Evolutionary conservation across 106 monocot genomes (phyloP), one percentile per base, ranked within the genome.

Genomic region (Narthecium ossifragum): DNA sequence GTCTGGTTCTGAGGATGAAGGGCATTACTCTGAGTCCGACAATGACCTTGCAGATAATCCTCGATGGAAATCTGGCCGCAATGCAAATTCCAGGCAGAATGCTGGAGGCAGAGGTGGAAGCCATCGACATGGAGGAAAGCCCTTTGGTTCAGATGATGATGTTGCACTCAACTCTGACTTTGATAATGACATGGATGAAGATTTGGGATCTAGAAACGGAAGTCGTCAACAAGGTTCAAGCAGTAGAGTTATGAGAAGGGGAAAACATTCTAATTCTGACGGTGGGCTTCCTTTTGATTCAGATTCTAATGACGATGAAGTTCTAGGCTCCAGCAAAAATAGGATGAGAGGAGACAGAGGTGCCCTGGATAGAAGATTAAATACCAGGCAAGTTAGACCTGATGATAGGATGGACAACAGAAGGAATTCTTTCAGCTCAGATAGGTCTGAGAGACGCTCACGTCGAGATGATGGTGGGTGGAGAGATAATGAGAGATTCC

Each of bases 91-190:
- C 34, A 40, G 59, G 31, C 61, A 46, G n/a, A 74, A 64, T 15
- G n/a, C 61, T 54, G 11, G 62, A 54, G 21, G 51, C 3, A 34
- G 55, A 28, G 62, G 45, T 37, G 48, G 41, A 15, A 56, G 14
- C n/a, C 39, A 51, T 31, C 34, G 18, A 33, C 26, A 15, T 39
- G 68, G 33, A 23, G 38, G 60, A 32, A 28, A 51, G 31, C 38
- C 76, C 63, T 72, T 48, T 49, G 52, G 46, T 34, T 71, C 69
- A 22, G 75, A 68, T 75, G 67, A 59, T 51, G 87, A 73, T 64
- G n/a, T 25, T 24, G 55, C 50, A 21, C 20, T 60, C 4, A 58
- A 40, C 49, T 73, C 59, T 60, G 73, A 80, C 66, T 69, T 58
- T 50, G 80, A 80, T 59, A 67, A 52, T 66, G 71, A 64, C 28